These are phyloP conservation scores for Escovopsis sp. DNA, from an alignment of 2,329 filamentous ascomycete species.

Conservation along the genomic window DNA sequence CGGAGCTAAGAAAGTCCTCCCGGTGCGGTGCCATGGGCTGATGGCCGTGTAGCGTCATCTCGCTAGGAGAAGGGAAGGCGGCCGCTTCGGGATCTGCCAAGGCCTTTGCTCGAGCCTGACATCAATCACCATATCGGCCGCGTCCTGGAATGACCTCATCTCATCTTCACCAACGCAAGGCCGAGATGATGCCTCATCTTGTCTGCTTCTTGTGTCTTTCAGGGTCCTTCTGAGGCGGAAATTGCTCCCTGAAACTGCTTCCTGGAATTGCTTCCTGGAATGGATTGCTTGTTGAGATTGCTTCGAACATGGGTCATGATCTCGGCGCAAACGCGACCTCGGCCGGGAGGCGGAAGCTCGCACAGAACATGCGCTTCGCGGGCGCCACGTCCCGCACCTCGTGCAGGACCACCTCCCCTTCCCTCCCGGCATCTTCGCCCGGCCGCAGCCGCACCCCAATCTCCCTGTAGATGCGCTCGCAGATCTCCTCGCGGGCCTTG, in stretches of 20 bases:
- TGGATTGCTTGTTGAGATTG: too few relatives aligned
- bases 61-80: too few relatives aligned
- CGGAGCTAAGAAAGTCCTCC: too few relatives aligned
- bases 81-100: too few relatives aligned
- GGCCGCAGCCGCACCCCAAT: slow-evolving; percentile 26
- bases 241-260: neutral
- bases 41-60: too few relatives aligned
- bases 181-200: neutral
- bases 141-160: too few relatives aligned
- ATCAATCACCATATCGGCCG: too few relatives aligned
- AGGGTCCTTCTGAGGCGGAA: neutral
- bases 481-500: slow-evolving; percentile 38
- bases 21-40: too few relatives aligned
- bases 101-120: too few relatives aligned
- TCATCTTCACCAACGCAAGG: too few relatives aligned
- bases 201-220: too few relatives aligned
- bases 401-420: slow-evolving; percentile 40
- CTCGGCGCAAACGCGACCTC: slow-evolving; percentile 61
- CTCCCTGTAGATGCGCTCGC: slow-evolving; percentile 24
- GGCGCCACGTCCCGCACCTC: slow-evolving; percentile 81
- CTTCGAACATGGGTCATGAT: slow-evolving; percentile 4
- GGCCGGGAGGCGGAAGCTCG: slow-evolving; percentile 70
- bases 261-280: neutral
- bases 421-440: slow-evolving; percentile 17
- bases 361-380: slow-evolving; percentile 93